phyloP scores from a whole-genome alignment of 176 grass and related monocot species.

The Raddia distichophylla region DNA sequence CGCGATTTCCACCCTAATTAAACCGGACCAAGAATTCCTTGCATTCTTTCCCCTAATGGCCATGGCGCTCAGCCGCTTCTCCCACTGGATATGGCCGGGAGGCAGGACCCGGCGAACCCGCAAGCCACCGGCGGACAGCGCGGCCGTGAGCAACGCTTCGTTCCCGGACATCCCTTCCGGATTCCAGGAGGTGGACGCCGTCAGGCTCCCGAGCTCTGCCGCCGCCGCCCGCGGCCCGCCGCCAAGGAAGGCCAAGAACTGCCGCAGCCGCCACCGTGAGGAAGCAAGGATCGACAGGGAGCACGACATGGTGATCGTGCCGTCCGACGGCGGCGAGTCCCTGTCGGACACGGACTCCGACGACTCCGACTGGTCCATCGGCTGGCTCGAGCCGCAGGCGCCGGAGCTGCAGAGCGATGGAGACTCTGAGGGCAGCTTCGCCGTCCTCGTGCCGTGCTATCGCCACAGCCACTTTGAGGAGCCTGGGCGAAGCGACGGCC shows the following conservation, averaged over 20 bases:
- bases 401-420: conserved; percentile 60
- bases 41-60: conserved; percentile 44
- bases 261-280: conserved; percentile 14
- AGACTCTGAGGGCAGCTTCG: conserved; percentile 69
- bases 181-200: conserved; percentile 49
- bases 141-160: neutral
- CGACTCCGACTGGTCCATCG: conserved; percentile 80
- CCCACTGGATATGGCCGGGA: conserved; percentile 59
- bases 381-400: conserved; percentile 73
- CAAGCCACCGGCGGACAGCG: conserved; percentile 11
- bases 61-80: conserved; percentile 52
- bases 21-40: neutral
- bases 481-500: conserved; percentile 9
- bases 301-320: conserved; percentile 79
- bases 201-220: conserved; percentile 16
- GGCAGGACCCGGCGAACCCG: conserved; percentile 14
- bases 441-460: conserved; percentile 77
- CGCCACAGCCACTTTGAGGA: conserved; percentile 38
- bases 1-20: neutral
- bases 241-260: conserved; percentile 44
- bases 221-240: neutral
- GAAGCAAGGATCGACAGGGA: conserved; percentile 50
- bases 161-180: conserved; percentile 63
- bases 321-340: conserved; percentile 52
- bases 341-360: conserved; percentile 65